phyloP scores from a whole-genome alignment of 345 rosid species.

The Hevea brasiliensis region DNA sequence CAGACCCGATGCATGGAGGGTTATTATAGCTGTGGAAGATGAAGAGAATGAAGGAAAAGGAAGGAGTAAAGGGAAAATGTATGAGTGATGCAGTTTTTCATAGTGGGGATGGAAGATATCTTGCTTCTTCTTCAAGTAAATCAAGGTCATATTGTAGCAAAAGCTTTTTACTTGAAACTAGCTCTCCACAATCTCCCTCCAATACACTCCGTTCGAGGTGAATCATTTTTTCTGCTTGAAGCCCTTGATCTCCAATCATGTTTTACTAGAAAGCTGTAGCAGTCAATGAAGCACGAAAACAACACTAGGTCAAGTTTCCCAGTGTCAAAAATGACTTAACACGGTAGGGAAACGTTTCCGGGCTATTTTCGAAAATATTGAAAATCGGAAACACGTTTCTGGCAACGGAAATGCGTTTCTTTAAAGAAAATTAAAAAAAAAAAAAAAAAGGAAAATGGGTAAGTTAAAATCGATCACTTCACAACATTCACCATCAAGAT shows the following conservation, averaged over 20 bases:
- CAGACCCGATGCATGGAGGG: slow-evolving; percentile 72
- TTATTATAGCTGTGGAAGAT: slow-evolving; percentile 62
- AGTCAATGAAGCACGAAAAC: too few relatives aligned
- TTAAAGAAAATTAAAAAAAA: too few relatives aligned
- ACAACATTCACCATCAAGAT: too few relatives aligned
- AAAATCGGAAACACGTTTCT: too few relatives aligned
- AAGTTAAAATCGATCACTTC: too few relatives aligned
- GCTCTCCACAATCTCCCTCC: slow-evolving; percentile 82
- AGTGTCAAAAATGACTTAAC: too few relatives aligned
- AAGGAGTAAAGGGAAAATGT: slow-evolving; percentile 52
- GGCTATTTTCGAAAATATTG: too few relatives aligned
- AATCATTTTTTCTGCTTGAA: slow-evolving; percentile 3
- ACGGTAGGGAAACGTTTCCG: too few relatives aligned
- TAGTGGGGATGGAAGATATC: slow-evolving; percentile 63
- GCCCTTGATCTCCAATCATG: slow-evolving; percentile 1
- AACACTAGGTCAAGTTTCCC: too few relatives aligned
- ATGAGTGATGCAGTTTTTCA: slow-evolving; percentile 47
- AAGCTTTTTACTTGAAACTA: slow-evolving; percentile 75
- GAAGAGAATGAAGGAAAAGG: slow-evolving; percentile 64
- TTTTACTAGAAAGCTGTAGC: slow-evolving; percentile 10
- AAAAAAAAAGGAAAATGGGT: too few relatives aligned
- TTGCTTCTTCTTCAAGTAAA: slow-evolving; percentile 89
- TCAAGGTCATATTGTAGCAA: slow-evolving; percentile 85
- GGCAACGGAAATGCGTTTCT: too few relatives aligned
- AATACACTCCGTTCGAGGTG: slow-evolving; percentile 45